Evolutionary conservation across 2,329 filamentous ascomycete genomes (phyloP).

Genomic region (Pseudogymnoascus sp.): DNA sequence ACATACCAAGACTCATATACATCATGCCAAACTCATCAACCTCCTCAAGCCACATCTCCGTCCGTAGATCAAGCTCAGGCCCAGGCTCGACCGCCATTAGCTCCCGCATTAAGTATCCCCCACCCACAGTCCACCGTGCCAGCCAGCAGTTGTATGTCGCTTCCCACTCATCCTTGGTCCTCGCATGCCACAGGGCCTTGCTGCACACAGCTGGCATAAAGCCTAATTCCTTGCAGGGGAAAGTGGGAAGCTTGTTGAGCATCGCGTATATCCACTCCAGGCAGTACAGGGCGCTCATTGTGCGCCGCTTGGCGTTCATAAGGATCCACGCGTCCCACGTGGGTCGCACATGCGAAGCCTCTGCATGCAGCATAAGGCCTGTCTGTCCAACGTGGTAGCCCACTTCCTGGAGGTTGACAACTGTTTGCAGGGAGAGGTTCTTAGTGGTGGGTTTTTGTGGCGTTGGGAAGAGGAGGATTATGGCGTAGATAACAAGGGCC

Average conservation of each 20-base stretch:
- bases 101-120: slow-evolving; percentile 27
- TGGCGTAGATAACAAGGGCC: slow-evolving; percentile 31
- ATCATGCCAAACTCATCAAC: slow-evolving; percentile 36
- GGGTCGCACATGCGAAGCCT: slow-evolving; percentile 27
- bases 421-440: slow-evolving; percentile 23
- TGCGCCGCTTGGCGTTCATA: slow-evolving; percentile 49
- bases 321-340: slow-evolving; percentile 35
- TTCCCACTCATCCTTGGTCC: slow-evolving; percentile 29
- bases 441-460: slow-evolving; percentile 19
- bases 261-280: slow-evolving; percentile 35
- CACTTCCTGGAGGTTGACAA: slow-evolving; percentile 28
- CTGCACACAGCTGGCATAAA: slow-evolving; percentile 34
- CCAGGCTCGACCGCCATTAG: slow-evolving; percentile 28
- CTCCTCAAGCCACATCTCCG: slow-evolving; percentile 36
- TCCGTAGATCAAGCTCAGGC: slow-evolving; percentile 26
- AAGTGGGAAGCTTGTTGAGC: slow-evolving; percentile 29
- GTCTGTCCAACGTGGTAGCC: slow-evolving; percentile 27
- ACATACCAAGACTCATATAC: slow-evolving; percentile 32
- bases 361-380: slow-evolving; percentile 32
- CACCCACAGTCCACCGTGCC: slow-evolving; percentile 28
- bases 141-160: slow-evolving; percentile 30
- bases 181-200: slow-evolving; percentile 34
- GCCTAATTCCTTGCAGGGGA: slow-evolving; percentile 31
- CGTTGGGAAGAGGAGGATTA: slow-evolving; percentile 34
- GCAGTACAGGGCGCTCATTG: slow-evolving; percentile 30